Percentiles rank a stretch among this genome's conserved stretches.
Conservation (phyloP, 225 moss, liverwort and hornwort genomes). For the Sphagnum contortum region DNA sequence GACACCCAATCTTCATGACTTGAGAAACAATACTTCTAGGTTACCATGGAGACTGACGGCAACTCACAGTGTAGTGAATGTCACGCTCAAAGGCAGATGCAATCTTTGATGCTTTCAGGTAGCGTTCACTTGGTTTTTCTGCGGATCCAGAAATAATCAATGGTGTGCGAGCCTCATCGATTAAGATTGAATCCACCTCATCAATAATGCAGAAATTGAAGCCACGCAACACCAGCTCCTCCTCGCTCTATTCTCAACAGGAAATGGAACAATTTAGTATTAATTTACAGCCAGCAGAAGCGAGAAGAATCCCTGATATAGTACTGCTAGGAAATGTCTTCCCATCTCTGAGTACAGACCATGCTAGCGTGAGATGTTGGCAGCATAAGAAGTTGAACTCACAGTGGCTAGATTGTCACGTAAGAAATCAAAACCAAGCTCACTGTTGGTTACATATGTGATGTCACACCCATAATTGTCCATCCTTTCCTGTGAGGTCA, state of each 20-base stretch:
- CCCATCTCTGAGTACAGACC: no score
- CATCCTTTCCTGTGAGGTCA: slow-evolving; percentile 73
- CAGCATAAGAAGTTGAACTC: slow-evolving; percentile 14
- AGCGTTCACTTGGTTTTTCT: slow-evolving; percentile 95
- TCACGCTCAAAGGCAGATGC: slow-evolving; percentile 83
- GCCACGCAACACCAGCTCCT: slow-evolving; percentile 84
- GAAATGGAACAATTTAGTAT: not conserved
- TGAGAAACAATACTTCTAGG: not conserved
- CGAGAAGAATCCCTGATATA: no score
- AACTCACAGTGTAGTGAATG: slow-evolving; percentile 76
- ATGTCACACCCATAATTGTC: slow-evolving; percentile 76
- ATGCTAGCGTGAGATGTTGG: no score
- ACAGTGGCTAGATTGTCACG: slow-evolving; percentile 90
- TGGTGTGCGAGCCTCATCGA: slow-evolving; percentile 96
- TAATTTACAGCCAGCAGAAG: no score
- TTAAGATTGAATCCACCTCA: slow-evolving; percentile 92
- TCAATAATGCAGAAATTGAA: slow-evolving; percentile 98
- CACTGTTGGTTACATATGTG: slow-evolving; percentile 95
- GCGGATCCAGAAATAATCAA: slow-evolving; percentile 94
- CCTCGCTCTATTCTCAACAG: slow-evolving; percentile 55
- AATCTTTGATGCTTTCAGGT: slow-evolving; percentile 87
- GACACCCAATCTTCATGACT: not conserved
- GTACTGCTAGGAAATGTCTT: no score
- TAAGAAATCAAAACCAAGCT: slow-evolving; percentile 95
- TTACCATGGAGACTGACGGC: not conserved